Evolutionary conservation across 768 basidiomycete genomes (phyloP), one percentile per base, ranked within the genome.

Genomic region (Ramaria sp.): DNA sequence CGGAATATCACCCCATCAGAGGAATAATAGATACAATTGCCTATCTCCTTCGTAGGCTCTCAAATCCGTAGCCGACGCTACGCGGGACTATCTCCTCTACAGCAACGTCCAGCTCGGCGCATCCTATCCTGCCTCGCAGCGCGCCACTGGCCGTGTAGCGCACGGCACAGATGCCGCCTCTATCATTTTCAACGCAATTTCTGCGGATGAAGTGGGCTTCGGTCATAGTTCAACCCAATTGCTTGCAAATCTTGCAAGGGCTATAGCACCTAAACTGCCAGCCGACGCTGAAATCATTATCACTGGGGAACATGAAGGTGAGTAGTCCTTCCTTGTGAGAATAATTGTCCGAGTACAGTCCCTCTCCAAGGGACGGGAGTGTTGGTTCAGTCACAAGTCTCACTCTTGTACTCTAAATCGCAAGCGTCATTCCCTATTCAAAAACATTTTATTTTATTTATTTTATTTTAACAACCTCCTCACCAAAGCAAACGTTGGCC

Each of bases 261-360:
- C 78, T 0, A 61, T 88, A 53, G 83, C 84, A 32, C 61, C 59
- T 0, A 74, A 74, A 50, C 71, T 88, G 25, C 62, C 73, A 34
- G 57, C 67, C 0, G 83, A 77, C 3, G 87, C 88, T 56, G 87
- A 89, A 65, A 79, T 89, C 54, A 79, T 91, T 52, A 63, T 88
- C n/a, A 85, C 83, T 0, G 78, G 77, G 1, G 88, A 89, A 62
- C 88, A 91, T 58, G 87, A 91, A 73, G 79, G 85, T 87, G 37
- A 25, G 69, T 55, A 3, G 16, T 42, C 12, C 27, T n/a, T n/a
- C n/a, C n/a, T n/a, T n/a, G n/a, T n/a, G n/a, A n/a, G n/a, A n/a
- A n/a, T n/a, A n/a, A n/a, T n/a, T n/a, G n/a, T n/a, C n/a, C n/a
- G n/a, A n/a, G n/a, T n/a, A n/a, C n/a, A n/a, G n/a, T n/a, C n/a